Evolutionary conservation across 208 protist genomes (phyloP).

Genomic region (Leishmania martiniquensis): DNA sequence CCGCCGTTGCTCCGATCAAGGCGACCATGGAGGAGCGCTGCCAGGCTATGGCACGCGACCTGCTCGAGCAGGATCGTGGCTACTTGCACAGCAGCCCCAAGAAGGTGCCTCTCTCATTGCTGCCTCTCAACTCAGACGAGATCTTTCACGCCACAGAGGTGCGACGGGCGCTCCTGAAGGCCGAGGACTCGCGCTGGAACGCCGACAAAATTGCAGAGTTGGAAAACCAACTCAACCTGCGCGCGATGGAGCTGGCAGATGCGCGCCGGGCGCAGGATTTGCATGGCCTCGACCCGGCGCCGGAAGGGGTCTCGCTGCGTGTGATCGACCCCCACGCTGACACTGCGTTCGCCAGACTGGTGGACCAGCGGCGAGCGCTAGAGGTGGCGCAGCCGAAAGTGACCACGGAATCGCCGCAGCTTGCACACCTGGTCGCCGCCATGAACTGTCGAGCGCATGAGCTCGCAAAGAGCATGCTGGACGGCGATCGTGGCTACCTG

Average conservation of each 20-base stretch:
- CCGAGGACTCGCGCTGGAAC: conserved; percentile 32
- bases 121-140: conserved; percentile 45
- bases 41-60: conserved; percentile 54
- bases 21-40: conserved; percentile 53
- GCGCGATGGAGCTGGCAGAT: conserved; percentile 46
- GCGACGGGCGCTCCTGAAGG: conserved; percentile 33
- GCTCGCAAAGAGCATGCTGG: conserved; percentile 43
- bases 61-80: conserved; percentile 43
- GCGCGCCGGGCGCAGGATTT: conserved; percentile 52
- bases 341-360: conserved; percentile 46
- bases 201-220: conserved; percentile 54
- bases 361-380: conserved; percentile 46
- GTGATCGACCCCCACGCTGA: conserved; percentile 55
- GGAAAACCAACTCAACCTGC: conserved; percentile 67
- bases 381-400: conserved; percentile 14
- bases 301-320: conserved; percentile 54
- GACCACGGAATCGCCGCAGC: conserved; percentile 26
- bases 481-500: conserved; percentile 40
- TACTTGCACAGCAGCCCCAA: conserved; percentile 47
- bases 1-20: conserved; percentile 35
- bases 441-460: conserved; percentile 48
- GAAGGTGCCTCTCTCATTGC: conserved; percentile 38
- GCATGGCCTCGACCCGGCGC: conserved; percentile 34
- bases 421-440: conserved; percentile 29
- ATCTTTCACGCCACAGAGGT: conserved; percentile 35